These are phyloP conservation scores for Paramecium caudatum DNA, from an alignment of 73 alveolate genomes.

Conservation along the genomic window DNA sequence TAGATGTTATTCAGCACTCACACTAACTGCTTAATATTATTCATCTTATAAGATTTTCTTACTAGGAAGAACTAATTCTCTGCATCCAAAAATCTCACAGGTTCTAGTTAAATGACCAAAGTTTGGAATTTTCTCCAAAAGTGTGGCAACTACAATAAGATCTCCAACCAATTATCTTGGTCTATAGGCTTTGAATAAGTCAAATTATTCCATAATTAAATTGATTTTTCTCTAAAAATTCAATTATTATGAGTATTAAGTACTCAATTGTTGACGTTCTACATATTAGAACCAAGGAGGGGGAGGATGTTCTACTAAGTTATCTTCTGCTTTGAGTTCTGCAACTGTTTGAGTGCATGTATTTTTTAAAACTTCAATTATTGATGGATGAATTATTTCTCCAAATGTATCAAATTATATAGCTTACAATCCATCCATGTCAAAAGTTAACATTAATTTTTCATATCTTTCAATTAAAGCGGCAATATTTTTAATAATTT, in stretches of 20 bases:
- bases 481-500: conserved; percentile 67
- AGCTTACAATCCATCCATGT: conserved; percentile 64
- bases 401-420: conserved; percentile 70
- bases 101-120: conserved; percentile 94
- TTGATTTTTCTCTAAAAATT: conserved; percentile 74
- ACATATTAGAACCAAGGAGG: conserved; percentile 70
- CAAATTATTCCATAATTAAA: conserved; percentile 69
- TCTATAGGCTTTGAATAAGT: conserved; percentile 51
- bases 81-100: conserved; percentile 93
- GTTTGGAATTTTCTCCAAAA: conserved; percentile 93
- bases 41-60: conserved; percentile 78
- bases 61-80: conserved; percentile 89
- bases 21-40: conserved; percentile 86
- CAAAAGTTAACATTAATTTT: conserved; percentile 60
- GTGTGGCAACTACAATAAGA: conserved; percentile 82
- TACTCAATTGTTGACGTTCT: conserved; percentile 53
- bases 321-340: conserved; percentile 63
- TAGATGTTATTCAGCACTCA: conserved; percentile 91
- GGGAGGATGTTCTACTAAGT: conserved; percentile 47
- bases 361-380: conserved; percentile 67
- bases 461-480: conserved; percentile 67
- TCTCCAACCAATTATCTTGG: conserved; percentile 74
- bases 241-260: not conserved
- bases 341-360: conserved; percentile 65
- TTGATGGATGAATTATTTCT: conserved; percentile 68